phyloP scores from a whole-genome alignment of 805 yeast genomes.

The Pichia gijzeniarum region DNA sequence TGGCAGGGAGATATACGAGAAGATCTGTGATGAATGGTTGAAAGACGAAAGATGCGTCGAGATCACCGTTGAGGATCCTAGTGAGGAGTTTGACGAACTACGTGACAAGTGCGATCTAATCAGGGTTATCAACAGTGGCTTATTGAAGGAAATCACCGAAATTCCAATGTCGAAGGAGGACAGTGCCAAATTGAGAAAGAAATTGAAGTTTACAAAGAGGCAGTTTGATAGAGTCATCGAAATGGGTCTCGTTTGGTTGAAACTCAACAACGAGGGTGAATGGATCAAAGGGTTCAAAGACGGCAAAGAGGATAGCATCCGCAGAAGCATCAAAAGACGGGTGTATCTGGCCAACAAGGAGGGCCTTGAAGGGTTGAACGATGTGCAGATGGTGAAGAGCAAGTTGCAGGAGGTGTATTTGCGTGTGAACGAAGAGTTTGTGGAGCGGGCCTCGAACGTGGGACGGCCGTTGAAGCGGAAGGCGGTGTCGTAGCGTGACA shows the following conservation, averaged over 20 bases:
- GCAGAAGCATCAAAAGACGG: constrained; percentile 67
- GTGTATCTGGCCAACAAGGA: constrained; percentile 76
- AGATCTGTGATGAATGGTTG: constrained; percentile 51
- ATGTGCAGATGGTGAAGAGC: constrained; percentile 49
- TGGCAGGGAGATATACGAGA: constrained; percentile 61
- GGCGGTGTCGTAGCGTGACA: too few species aligned
- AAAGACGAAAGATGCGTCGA: constrained; percentile 50
- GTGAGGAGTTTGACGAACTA: constrained; percentile 84
- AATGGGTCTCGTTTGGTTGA: constrained; percentile 51
- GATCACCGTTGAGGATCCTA: constrained; percentile 90
- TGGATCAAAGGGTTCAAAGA: constrained; percentile 20
- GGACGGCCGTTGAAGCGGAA: not conserved
- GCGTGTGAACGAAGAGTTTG: not conserved
- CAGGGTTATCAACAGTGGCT: constrained; percentile 33
- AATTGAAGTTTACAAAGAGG: constrained; percentile 45
- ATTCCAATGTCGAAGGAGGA: constrained; percentile 17
- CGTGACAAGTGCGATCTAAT: constrained; percentile 76
- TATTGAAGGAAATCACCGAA: constrained; percentile 25
- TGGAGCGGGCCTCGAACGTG: not conserved
- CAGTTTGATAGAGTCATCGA: constrained; percentile 77
- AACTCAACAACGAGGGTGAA: constrained; percentile 22
- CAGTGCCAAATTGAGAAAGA: constrained; percentile 37
- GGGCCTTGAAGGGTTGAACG: constrained; percentile 60
- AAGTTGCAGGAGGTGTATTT: constrained; percentile 45
- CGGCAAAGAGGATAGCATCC: constrained; percentile 30